Evolutionary conservation across 441 rosid genomes (phyloP).

Genomic region (Lagerstroemia fauriei): DNA sequence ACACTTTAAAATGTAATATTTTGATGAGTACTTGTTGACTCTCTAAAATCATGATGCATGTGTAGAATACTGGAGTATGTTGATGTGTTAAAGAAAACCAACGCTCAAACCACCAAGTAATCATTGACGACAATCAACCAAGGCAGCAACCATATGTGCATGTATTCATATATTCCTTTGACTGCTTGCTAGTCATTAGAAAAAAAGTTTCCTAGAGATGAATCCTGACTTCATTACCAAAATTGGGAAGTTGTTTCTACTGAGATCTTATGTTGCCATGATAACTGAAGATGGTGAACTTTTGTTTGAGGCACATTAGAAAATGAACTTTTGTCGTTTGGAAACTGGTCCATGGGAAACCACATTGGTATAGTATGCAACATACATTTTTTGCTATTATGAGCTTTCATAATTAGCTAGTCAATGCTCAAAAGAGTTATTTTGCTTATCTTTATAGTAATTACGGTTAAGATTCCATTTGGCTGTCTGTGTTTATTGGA

Average conservation of each 20-base stretch:
- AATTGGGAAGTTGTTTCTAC: too few relatives aligned
- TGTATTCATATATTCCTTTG: slow-evolving; percentile 36
- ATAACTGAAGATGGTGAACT: too few relatives aligned
- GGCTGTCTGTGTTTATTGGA: too few relatives aligned
- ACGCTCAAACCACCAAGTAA: slow-evolving; percentile 58
- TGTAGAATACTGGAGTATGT: slow-evolving; percentile 63
- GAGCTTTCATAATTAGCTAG: too few relatives aligned
- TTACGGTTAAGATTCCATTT: too few relatives aligned
- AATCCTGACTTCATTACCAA: not conserved
- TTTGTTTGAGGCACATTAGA: too few relatives aligned
- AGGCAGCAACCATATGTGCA: slow-evolving; percentile 48
- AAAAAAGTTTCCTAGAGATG: not conserved
- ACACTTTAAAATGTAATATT: too few relatives aligned
- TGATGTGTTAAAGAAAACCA: slow-evolving; percentile 46
- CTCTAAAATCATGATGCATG: slow-evolving; percentile 15
- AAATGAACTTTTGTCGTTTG: too few relatives aligned
- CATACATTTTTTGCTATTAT: too few relatives aligned
- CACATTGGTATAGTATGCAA: too few relatives aligned
- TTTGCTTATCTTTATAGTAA: not conserved
- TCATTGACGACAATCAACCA: slow-evolving; percentile 87
- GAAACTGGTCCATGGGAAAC: not conserved
- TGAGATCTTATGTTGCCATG: too few relatives aligned
- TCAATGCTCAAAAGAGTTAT: not conserved
- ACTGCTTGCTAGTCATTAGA: not conserved
- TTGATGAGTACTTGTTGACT: too few relatives aligned